Evolutionary conservation across 2,329 filamentous ascomycete genomes (phyloP).

Genomic region (Colletotrichum phormii): DNA sequence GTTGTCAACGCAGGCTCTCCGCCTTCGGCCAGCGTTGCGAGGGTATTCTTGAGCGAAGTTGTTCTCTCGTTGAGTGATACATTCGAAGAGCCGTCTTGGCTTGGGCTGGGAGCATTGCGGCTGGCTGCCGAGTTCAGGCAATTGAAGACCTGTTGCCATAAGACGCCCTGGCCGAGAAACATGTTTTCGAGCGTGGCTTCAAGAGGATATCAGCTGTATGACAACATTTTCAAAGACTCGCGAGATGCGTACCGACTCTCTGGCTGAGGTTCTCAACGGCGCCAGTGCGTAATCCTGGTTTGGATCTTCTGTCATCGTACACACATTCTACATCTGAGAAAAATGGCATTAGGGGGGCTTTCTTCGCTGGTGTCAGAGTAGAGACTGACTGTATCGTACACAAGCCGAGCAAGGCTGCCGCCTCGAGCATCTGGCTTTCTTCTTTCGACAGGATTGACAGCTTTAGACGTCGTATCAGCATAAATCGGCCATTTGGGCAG

Average conservation of each 20-base stretch:
- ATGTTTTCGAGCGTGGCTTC: constrained; percentile 48
- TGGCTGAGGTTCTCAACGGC: constrained; percentile 49
- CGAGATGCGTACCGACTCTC: constrained; percentile 34
- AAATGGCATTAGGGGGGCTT: background rate
- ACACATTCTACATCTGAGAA: constrained; percentile 43
- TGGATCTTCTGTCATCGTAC: constrained; percentile 47
- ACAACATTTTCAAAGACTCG: background rate
- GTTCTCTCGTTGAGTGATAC: constrained; percentile 39
- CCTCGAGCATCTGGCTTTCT: constrained; percentile 57
- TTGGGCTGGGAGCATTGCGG: background rate
- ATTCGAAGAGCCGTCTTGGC: background rate
- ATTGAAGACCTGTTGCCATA: constrained; percentile 49
- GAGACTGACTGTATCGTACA: constrained; percentile 43
- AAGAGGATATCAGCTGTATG: background rate
- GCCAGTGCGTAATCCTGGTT: constrained; percentile 48
- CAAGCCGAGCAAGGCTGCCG: constrained; percentile 57
- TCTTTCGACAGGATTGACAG: constrained; percentile 57
- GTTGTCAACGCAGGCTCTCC: constrained; percentile 12
- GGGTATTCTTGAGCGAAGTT: constrained; percentile 38
- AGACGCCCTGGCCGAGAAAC: constrained; percentile 51
- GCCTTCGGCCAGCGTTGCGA: constrained; percentile 36
- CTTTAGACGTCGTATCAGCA: constrained; percentile 12
- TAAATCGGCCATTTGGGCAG: too few relatives aligned
- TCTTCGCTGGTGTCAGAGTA: too few relatives aligned
- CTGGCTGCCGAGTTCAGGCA: constrained; percentile 16